Conservation (phyloP, 768 basidiomycete species). For the Rhodotorula diobovata region DNA sequence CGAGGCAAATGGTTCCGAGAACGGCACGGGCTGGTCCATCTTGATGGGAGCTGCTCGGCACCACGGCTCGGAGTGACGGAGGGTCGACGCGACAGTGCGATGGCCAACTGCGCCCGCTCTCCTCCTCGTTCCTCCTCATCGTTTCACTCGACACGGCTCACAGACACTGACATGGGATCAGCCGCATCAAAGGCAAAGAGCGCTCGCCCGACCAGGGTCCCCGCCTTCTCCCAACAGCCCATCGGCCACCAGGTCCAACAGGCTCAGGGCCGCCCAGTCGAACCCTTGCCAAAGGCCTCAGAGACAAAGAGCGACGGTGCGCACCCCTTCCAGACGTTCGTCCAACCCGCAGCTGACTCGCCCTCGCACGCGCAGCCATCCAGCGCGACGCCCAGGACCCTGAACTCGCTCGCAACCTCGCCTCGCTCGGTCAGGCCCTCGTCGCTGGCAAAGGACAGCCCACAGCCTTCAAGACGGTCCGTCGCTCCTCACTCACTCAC, state of each 20-base stretch:
- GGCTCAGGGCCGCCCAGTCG: neutral
- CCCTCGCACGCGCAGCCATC: conserved; percentile 52
- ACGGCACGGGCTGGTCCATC: conserved; percentile 6
- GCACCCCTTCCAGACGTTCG: neutral
- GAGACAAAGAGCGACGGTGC: conserved; percentile 50
- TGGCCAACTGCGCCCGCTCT: neutral
- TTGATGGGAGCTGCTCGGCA: neutral
- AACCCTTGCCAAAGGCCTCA: conserved; percentile 48
- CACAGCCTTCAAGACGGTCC: neutral
- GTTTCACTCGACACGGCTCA: neutral
- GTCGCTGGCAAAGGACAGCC: conserved; percentile 52
- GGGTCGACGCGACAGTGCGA: too few species aligned
- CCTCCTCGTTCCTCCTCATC: neutral
- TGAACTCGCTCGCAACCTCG: conserved; percentile 64
- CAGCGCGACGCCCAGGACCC: conserved; percentile 66
- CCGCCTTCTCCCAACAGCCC: conserved; percentile 2
- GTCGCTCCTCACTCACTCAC: neutral
- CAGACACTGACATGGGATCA: conserved; percentile 26
- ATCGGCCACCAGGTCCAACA: conserved; percentile 1
- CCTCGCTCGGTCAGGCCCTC: conserved; percentile 61
- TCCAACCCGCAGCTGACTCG: neutral
- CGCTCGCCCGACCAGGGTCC: conserved; percentile 1
- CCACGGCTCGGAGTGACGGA: too few species aligned
- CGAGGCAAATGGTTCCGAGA: conserved; percentile 26
- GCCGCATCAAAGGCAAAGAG: conserved; percentile 23